Conservation (phyloP, 306 rosid genomes). For the Vicia villosa region DNA sequence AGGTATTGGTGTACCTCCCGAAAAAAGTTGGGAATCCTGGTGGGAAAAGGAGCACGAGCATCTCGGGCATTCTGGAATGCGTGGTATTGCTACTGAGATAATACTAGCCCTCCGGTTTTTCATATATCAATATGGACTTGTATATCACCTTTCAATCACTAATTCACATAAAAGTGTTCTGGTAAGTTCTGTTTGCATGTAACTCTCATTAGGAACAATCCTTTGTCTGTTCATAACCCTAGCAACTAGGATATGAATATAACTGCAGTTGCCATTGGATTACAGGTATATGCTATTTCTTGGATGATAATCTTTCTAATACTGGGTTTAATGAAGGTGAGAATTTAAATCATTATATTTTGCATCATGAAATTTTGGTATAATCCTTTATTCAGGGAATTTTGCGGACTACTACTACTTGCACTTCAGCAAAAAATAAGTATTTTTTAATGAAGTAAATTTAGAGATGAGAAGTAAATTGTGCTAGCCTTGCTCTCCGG, state of each 20-base stretch:
- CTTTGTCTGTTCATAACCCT: conserved; percentile 9
- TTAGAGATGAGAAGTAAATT: conserved; percentile 3
- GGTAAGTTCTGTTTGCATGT: conserved; percentile 47
- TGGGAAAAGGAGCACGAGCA: conserved; percentile 92
- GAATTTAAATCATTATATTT: conserved; percentile 27
- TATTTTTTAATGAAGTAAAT: background rate
- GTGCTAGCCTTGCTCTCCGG: background rate
- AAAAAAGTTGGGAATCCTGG: conserved; percentile 98
- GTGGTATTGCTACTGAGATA: conserved; percentile 71
- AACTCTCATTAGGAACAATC: background rate
- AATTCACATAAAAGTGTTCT: conserved; percentile 53
- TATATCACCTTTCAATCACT: conserved; percentile 78
- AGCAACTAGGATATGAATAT: conserved; percentile 29
- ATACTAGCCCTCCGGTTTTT: conserved; percentile 87
- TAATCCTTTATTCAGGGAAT: conserved; percentile 15
- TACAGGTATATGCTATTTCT: conserved; percentile 83
- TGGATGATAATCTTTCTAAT: conserved; percentile 76
- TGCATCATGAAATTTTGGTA: conserved; percentile 4
- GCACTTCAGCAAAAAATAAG: background rate
- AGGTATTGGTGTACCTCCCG: conserved; percentile 83
- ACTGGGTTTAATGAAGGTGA: conserved; percentile 79
- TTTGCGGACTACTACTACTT: conserved; percentile 3
- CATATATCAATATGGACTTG: conserved; percentile 87
- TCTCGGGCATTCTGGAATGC: conserved; percentile 70
- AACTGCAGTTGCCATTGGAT: conserved; percentile 36